phyloP scores from a whole-genome alignment of 495 filamentous ascomycete genomes.

The Aspergillus carlsbadensis region DNA sequence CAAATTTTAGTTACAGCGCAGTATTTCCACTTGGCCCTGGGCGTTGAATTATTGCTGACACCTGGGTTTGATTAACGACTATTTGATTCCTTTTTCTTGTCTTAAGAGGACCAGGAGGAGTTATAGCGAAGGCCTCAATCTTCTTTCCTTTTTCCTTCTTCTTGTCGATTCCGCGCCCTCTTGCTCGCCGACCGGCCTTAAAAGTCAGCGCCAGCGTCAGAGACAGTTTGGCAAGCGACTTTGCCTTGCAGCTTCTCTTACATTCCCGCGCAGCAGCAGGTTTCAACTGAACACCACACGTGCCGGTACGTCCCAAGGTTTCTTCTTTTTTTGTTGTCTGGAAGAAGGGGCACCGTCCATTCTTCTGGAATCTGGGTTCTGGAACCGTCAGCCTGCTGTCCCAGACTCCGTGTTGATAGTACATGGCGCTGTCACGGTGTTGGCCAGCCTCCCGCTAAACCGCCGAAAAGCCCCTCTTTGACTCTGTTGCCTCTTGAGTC shows the following conservation, averaged over 20 bases:
- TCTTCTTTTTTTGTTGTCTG: conserved; percentile 12
- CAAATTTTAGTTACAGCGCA: not conserved
- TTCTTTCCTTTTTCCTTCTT: conserved; percentile 5
- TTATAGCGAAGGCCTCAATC: not conserved
- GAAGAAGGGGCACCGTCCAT: not conserved
- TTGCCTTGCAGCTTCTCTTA: conserved; percentile 27
- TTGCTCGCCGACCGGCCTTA: conserved; percentile 6
- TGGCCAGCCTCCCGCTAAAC: conserved; percentile 23
- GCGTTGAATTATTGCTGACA: not conserved
- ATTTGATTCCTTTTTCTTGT: not conserved
- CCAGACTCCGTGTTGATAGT: no score
- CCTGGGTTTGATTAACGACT: not conserved
- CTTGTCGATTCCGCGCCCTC: not conserved
- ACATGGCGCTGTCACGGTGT: no score
- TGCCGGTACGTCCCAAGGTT: conserved; percentile 20
- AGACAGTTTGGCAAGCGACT: conserved; percentile 20
- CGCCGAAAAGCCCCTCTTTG: conserved; percentile 16
- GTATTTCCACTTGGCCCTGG: not conserved
- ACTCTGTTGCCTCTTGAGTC: not conserved
- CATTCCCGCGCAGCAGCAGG: conserved; percentile 25
- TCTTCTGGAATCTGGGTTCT: not conserved
- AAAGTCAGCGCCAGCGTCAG: conserved; percentile 14
- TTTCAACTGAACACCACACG: conserved; percentile 24
- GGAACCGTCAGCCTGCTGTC: no score
- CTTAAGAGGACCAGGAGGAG: not conserved